Percentiles rank a stretch among this genome's conserved stretches.
Evolutionary conservation across 1,284 basidiomycete genomes (phyloP).

Genomic region (Porodaedalea pini): DNA sequence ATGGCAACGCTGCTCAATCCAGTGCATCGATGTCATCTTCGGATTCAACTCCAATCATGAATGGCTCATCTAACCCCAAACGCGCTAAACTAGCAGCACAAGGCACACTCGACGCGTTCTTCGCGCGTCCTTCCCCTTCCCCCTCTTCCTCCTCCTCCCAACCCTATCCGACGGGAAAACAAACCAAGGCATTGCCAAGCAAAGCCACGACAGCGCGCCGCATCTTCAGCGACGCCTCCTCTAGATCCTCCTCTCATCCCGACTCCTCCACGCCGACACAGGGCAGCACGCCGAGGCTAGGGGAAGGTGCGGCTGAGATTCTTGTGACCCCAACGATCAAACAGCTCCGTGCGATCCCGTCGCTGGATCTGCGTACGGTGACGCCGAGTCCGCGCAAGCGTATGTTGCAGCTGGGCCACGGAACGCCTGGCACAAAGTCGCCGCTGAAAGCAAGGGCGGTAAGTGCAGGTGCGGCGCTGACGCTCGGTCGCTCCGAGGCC

Average conservation of each 20-base stretch:
- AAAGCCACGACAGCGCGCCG: not conserved
- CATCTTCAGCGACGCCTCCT: not conserved
- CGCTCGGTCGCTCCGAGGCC: not conserved
- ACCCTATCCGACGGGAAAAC: too few relatives aligned
- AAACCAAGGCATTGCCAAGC: not conserved
- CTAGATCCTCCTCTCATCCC: not conserved
- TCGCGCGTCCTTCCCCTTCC: not conserved
- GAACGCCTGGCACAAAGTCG: not conserved
- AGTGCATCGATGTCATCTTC: not conserved
- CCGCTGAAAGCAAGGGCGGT: not conserved
- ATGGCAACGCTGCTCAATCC: not conserved
- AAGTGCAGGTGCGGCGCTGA: not conserved
- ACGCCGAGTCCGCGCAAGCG: constrained; percentile 18
- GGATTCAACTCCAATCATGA: not conserved
- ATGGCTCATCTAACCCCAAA: not conserved
- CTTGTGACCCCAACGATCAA: constrained; percentile 16
- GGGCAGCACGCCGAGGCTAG: too few relatives aligned
- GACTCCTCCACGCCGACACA: not conserved
- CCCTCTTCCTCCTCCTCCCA: not conserved
- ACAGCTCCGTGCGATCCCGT: constrained; percentile 13
- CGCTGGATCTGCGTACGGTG: constrained; percentile 17
- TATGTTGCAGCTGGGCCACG: not conserved
- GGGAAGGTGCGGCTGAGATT: not conserved
- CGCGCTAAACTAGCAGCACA: not conserved
- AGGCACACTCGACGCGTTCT: constrained; percentile 14